Conservation (phyloP, 2,329 filamentous ascomycete genomes). For the Aspergillus caelatus region DNA sequence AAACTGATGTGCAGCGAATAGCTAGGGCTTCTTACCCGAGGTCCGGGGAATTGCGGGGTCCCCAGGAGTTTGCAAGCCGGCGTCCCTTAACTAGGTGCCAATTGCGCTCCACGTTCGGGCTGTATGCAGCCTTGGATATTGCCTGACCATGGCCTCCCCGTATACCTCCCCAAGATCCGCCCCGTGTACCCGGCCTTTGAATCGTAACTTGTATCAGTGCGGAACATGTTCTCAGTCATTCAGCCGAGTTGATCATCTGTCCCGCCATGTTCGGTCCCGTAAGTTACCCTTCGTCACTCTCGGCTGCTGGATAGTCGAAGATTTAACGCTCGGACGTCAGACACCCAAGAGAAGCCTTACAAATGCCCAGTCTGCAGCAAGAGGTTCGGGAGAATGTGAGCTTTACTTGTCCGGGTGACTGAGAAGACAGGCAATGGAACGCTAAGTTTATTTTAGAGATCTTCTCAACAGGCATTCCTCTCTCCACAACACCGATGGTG, state of each 20-base stretch:
- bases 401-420: neutral
- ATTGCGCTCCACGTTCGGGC: neutral
- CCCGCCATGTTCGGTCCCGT: slow-evolving; percentile 40
- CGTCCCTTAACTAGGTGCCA: neutral
- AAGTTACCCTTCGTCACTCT: slow-evolving; percentile 9
- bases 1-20: neutral
- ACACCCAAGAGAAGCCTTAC: neutral
- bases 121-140: neutral
- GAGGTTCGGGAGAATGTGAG: neutral
- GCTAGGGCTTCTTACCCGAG: too few species aligned
- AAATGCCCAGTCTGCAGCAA: neutral
- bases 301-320: neutral
- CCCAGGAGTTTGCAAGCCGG: neutral
- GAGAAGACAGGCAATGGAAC: neutral
- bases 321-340: neutral
- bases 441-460: slow-evolving; percentile 24
- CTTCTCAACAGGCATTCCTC: slow-evolving; percentile 1
- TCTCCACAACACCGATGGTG: slow-evolving; percentile 3
- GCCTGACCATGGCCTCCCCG: neutral
- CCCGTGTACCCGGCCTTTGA: neutral
- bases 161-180: neutral
- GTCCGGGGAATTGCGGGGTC: neutral
- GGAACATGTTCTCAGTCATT: slow-evolving; percentile 23
- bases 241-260: slow-evolving; percentile 35
- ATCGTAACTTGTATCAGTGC: slow-evolving; percentile 14